Base-by-base conservation (phyloP, 2,329 filamentous ascomycete genomes). In the Calonectria leucothoes region DNA sequence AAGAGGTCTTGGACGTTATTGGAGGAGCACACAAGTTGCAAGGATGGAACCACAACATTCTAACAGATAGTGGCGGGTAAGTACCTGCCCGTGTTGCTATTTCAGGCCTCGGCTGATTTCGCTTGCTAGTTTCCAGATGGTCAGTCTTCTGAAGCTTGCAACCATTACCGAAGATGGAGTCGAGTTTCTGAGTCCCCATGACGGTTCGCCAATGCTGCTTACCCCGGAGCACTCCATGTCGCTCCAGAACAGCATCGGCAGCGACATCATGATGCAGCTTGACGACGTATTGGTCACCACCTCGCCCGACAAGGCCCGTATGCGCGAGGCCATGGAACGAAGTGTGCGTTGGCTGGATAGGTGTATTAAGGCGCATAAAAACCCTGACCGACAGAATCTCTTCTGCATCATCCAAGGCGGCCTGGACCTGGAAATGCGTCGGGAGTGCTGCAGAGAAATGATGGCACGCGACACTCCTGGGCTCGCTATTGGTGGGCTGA, bases 341-440 rank as follows among this genome's bases (percentile, higher is more conserved):
- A 98, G 95, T 69, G 92, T 99, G 10, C 92, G 97, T 48, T 99
- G 97, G 97, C 90, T 99, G 7, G 97, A 99, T 85, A 92, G 97
- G 68, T 99, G 97, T 84, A 96, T 98, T 49, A 92, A 92, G 14
- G 95, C 96, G 6, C 97, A 99, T 87, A 91, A 93, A 82, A 94
- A 96, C 70, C 94, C 95, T 0, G 90, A 93, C 35, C 89, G 89
- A 1, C 97, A 99, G 84, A 99, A 98, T 81, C 89, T 99, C 7
- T 99, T 99, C 85, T 99, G 97, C 85, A 99, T 99, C 81, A 98
- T 99, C 77, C 97, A 99, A 85, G 97, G 97, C 74, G 97, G 97
- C 0, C 87, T 99, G 11, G 96, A 99, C 84, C 86, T 98, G 6
- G 94, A 95, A 1, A 91, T 99, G 89, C 91, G 97, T 27, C 90